phyloP scores from a whole-genome alignment of 345 rosid genomes.

The Heritiera fomes region DNA sequence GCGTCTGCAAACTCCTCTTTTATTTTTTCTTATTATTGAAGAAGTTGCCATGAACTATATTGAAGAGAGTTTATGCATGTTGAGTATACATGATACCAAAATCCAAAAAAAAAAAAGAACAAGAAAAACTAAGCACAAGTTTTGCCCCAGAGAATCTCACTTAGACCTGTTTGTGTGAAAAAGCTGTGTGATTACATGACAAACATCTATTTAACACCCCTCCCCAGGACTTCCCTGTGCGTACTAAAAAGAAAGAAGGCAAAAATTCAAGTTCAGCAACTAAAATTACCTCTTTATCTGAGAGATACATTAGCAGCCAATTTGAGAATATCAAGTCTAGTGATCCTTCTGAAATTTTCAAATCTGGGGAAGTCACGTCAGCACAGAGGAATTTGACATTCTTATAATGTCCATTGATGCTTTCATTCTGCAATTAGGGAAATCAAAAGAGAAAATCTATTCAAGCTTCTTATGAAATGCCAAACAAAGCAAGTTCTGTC shows the following conservation, averaged over 20 bases:
- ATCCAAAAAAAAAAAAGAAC: background rate
- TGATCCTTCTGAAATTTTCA: constrained; percentile 62
- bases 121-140: background rate
- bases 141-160: background rate
- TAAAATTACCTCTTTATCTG: constrained; percentile 74
- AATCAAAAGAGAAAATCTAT: constrained; percentile 16
- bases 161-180: background rate
- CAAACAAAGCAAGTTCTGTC: background rate
- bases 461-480: background rate
- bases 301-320: constrained; percentile 98
- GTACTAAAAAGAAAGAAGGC: background rate
- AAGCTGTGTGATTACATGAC: background rate
- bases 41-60: background rate
- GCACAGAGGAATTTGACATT: constrained; percentile 88
- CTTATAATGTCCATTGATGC: constrained; percentile 70
- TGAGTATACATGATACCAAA: background rate
- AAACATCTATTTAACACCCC: too few species aligned
- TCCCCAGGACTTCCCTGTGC: background rate
- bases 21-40: background rate
- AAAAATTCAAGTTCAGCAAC: background rate
- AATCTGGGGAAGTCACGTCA: constrained; percentile 76
- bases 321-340: constrained; percentile 86
- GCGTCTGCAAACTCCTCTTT: background rate
- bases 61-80: background rate
- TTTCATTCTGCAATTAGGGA: constrained; percentile 59